These are phyloP conservation scores for Glycine soja DNA, from an alignment of 306 rosid genomes.

Conservation along the genomic window DNA sequence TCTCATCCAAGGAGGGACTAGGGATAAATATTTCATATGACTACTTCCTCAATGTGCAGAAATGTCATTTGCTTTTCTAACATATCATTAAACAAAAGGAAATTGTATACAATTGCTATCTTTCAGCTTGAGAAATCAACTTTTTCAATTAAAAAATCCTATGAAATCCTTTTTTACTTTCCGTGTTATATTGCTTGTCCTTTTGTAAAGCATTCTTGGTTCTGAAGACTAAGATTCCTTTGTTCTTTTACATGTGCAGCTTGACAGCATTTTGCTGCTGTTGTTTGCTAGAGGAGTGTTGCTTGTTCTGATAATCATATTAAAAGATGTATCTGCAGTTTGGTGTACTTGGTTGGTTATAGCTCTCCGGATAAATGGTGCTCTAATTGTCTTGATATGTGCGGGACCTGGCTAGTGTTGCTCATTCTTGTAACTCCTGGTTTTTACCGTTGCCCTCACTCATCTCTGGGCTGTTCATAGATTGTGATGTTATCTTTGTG, in stretches of 20 bases:
- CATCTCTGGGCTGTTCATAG: conserved; percentile 37
- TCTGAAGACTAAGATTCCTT: conserved; percentile 20
- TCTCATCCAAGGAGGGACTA: conserved; percentile 17
- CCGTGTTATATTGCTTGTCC: not conserved
- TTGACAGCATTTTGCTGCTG: conserved; percentile 88
- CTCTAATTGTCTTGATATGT: conserved; percentile 43
- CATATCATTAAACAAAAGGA: not conserved
- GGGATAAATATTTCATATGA: conserved; percentile 20
- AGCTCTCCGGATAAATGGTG: conserved; percentile 46
- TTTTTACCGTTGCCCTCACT: not conserved
- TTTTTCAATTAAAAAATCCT: not conserved
- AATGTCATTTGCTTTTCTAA: conserved; percentile 28
- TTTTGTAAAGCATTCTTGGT: conserved; percentile 3
- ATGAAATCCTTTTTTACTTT: conserved; percentile 26
- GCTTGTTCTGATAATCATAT: conserved; percentile 52
- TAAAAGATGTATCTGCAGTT: conserved; percentile 36
- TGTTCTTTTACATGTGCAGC: conserved; percentile 59
- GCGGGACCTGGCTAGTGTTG: conserved; percentile 45
- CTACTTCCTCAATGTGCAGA: conserved; percentile 28
- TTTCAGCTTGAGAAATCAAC: conserved; percentile 24
- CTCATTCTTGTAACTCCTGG: conserved; percentile 37
- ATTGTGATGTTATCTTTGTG: conserved; percentile 39
- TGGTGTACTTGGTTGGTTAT: conserved; percentile 50
- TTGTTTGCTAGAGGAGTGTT: conserved; percentile 85
- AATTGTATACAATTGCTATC: conserved; percentile 1